A percentile compares a stretch with the other conserved stretches of the same genome.
phyloP scores from a whole-genome alignment of 148 eudicot species.

The Diospyros lotus region DNA sequence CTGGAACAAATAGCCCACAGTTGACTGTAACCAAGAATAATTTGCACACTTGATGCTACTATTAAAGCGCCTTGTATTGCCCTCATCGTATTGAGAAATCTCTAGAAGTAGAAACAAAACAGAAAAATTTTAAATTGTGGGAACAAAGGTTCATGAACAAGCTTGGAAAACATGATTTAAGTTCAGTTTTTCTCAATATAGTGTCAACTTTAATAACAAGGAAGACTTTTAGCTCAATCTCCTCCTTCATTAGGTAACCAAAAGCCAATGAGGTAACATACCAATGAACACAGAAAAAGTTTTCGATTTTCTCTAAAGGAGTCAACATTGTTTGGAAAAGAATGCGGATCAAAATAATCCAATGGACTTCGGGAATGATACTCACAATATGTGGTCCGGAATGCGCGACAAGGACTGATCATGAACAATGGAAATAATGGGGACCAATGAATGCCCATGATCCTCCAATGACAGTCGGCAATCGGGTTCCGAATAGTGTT shows the following conservation, averaged over 20 bases:
- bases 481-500: constrained; percentile 83
- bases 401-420: constrained; percentile 50
- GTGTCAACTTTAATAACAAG: no score
- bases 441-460: constrained; percentile 95
- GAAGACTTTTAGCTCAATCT: no score
- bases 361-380: constrained; percentile 1
- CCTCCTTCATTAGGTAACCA: no score
- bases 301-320: background rate
- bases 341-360: background rate
- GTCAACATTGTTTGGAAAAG: background rate
- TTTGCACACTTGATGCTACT: constrained; percentile 94
- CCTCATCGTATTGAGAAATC: constrained; percentile 79
- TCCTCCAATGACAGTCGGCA: constrained; percentile 88
- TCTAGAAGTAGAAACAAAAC: constrained; percentile 34
- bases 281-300: no score
- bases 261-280: no score
- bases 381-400: constrained; percentile 49
- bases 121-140: background rate
- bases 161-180: no score
- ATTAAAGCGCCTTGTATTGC: constrained; percentile 95
- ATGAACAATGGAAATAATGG: constrained; percentile 82
- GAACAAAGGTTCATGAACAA: background rate
- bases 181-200: no score
- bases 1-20: constrained; percentile 98
- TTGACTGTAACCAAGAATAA: constrained; percentile 93